Conservation (phyloP, 495 filamentous ascomycete genomes). For the Penicillium lagena region DNA sequence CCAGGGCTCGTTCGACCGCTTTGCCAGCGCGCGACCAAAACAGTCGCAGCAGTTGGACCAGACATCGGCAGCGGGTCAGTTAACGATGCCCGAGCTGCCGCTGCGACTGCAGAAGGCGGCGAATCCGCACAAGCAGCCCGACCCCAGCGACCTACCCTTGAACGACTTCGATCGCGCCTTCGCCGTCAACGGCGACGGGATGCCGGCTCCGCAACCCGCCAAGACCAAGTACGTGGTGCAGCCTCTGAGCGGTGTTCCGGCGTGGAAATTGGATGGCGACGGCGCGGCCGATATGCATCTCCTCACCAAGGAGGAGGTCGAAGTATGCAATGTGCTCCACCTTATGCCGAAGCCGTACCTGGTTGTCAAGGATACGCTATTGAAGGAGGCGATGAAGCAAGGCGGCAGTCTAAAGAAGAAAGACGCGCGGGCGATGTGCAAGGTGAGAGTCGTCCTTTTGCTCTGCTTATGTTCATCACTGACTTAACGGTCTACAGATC, state of each 20-base stretch:
- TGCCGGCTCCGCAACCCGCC: slow-evolving; percentile 33
- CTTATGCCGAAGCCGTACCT: slow-evolving; percentile 90
- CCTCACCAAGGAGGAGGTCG: slow-evolving; percentile 73
- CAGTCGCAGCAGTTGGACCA: slow-evolving; percentile 57
- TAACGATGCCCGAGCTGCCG: slow-evolving; percentile 72
- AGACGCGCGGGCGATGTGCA: slow-evolving; percentile 64
- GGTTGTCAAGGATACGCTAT: slow-evolving; percentile 81
- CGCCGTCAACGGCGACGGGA: slow-evolving; percentile 32
- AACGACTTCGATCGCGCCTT: slow-evolving; percentile 40
- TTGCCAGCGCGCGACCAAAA: slow-evolving; percentile 53
- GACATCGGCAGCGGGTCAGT: slow-evolving; percentile 60
- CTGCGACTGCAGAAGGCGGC: slow-evolving; percentile 45
- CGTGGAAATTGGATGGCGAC: slow-evolving; percentile 66
- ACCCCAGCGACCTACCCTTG: slow-evolving; percentile 24
- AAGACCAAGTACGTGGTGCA: slow-evolving; percentile 42
- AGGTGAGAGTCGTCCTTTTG: slow-evolving; percentile 31
- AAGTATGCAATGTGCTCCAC: slow-evolving; percentile 75
- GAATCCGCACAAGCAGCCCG: slow-evolving; percentile 24
- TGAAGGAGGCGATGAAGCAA: slow-evolving; percentile 83
- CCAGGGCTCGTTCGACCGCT: slow-evolving; percentile 73
- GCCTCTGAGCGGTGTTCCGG: slow-evolving; percentile 49
- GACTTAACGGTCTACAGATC: slow-evolving; percentile 33
- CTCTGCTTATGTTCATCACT: slow-evolving; percentile 4
- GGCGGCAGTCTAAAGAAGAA: slow-evolving; percentile 90
- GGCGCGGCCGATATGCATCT: slow-evolving; percentile 77